These are phyloP conservation scores for Holtermanniella nyarrowii DNA, from an alignment of 768 basidiomycete species.

Conservation along the genomic window DNA sequence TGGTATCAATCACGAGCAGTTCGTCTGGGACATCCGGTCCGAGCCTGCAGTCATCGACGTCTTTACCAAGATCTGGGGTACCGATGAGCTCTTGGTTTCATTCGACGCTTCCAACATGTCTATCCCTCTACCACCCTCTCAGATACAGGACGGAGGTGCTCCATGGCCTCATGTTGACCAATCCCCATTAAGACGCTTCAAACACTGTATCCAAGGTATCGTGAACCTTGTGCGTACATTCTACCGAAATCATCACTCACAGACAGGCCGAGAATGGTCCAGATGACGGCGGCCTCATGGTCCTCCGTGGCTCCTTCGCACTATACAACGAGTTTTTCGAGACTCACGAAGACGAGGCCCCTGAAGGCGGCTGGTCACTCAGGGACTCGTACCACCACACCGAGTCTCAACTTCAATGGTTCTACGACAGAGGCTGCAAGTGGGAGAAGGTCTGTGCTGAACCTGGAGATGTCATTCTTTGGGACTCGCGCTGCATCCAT, in stretches of 20 bases:
- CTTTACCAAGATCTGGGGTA: constrained; percentile 39
- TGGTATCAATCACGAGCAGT: constrained; percentile 33
- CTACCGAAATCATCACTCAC: not conserved
- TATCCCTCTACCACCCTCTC: constrained; percentile 22
- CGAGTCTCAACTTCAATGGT: constrained; percentile 36
- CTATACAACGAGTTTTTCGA: constrained; percentile 39
- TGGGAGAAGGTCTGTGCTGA: constrained; percentile 38
- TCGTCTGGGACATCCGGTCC: constrained; percentile 33
- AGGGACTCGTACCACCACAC: constrained; percentile 22
- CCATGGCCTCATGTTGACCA: constrained; percentile 38
- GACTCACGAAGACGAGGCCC: constrained; percentile 21
- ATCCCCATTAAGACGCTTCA: constrained; percentile 19
- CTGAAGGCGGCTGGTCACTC: constrained; percentile 20
- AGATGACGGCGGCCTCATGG: constrained; percentile 42
- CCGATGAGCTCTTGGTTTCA: constrained; percentile 30
- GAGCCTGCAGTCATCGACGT: constrained; percentile 33
- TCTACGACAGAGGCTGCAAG: constrained; percentile 39
- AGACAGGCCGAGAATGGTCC: constrained; percentile 33
- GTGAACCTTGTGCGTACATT: constrained; percentile 20
- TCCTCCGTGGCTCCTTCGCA: constrained; percentile 37
- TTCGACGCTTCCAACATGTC: constrained; percentile 33
- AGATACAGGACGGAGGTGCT: constrained; percentile 16
- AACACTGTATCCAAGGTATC: constrained; percentile 30
- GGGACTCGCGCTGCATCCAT: constrained; percentile 38
- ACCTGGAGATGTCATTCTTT: constrained; percentile 39